phyloP scores from a whole-genome alignment of 305 asterid species.

The Fraxinus dipetala region DNA sequence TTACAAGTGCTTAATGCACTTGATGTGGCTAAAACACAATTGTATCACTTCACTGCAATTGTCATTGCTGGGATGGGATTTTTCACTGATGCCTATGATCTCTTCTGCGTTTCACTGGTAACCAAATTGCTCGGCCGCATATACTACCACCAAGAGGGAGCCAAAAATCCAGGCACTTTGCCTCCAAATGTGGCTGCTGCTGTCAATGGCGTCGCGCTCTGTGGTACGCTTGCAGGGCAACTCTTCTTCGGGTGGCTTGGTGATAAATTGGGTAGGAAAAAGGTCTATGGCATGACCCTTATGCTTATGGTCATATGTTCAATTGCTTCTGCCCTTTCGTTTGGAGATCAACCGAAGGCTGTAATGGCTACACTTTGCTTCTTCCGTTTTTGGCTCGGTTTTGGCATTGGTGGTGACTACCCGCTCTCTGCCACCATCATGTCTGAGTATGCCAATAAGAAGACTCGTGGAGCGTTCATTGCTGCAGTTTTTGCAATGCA shows the following conservation, averaged over 20 bases:
- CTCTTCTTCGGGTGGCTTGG: constrained; percentile 49
- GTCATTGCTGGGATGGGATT: constrained; percentile 47
- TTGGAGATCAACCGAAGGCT: constrained; percentile 30
- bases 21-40: constrained; percentile 42
- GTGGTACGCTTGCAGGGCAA: constrained; percentile 45
- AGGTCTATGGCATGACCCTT: constrained; percentile 42
- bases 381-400: constrained; percentile 44
- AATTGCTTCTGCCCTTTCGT: constrained; percentile 37
- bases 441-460: constrained; percentile 45
- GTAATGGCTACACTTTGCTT: constrained; percentile 46
- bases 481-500: constrained; percentile 53
- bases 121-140: constrained; percentile 39
- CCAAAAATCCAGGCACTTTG: constrained; percentile 30
- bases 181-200: constrained; percentile 39
- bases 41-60: constrained; percentile 50
- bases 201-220: constrained; percentile 43
- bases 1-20: constrained; percentile 36
- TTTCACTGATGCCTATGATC: constrained; percentile 47
- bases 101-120: constrained; percentile 39
- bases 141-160: constrained; percentile 29
- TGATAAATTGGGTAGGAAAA: constrained; percentile 39
- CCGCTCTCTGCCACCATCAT: constrained; percentile 46
- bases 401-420: constrained; percentile 50
- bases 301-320: constrained; percentile 40
- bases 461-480: constrained; percentile 41